Evolutionary conservation across 1,139 yeast genomes (phyloP).

Genomic region (Yamadazyma blattariae): DNA sequence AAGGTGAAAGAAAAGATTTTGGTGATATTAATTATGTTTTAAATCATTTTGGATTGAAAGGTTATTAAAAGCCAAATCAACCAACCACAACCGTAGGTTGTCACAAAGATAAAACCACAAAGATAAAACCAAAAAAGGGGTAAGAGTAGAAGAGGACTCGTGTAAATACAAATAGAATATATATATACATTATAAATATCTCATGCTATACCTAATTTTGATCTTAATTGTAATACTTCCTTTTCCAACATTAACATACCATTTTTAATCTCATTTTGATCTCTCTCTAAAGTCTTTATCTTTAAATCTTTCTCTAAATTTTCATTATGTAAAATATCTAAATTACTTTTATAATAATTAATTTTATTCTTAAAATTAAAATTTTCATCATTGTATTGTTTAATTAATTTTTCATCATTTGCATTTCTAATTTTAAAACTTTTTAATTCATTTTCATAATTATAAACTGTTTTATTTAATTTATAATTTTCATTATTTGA

Average conservation of each 20-base stretch:
- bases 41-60: conserved; percentile 39
- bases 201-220: conserved; percentile 27
- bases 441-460: conserved; percentile 31
- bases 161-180: conserved; percentile 4
- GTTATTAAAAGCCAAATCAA: conserved; percentile 2
- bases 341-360: conserved; percentile 32
- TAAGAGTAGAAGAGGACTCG: no score
- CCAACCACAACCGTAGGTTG: no score
- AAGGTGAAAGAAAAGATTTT: conserved; percentile 80
- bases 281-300: conserved; percentile 33
- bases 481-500: conserved; percentile 30
- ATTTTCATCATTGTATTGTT: conserved; percentile 47
- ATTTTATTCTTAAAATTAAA: conserved; percentile 45
- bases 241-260: conserved; percentile 54
- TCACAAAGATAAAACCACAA: no score
- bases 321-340: conserved; percentile 35
- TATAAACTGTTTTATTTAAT: conserved; percentile 28
- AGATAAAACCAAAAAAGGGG: no score
- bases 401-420: conserved; percentile 36
- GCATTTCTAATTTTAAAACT: conserved; percentile 36
- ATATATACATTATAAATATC: not conserved
- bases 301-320: conserved; percentile 42
- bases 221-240: conserved; percentile 65
- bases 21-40: conserved; percentile 78
- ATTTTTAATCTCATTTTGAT: conserved; percentile 50